Conservation (phyloP, 768 basidiomycete species). For the Cystofilobasidium ferigula region DNA sequence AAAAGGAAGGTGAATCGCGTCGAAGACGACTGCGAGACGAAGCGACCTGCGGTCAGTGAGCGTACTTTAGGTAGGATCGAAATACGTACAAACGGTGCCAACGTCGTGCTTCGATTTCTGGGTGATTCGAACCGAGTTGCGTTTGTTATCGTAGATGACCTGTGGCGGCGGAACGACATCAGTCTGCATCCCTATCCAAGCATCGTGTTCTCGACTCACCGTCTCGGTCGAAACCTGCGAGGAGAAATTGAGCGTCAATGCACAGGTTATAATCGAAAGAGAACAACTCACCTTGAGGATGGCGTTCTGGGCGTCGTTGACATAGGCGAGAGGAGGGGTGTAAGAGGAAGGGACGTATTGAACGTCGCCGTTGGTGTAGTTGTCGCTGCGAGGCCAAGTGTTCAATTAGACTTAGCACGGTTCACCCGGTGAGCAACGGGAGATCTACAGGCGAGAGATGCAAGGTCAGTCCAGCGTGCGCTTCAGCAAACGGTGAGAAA, state of each 20-base stretch:
- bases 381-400: neutral
- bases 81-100: slow-evolving; percentile 6
- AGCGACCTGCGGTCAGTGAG: neutral
- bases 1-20: neutral
- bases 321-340: slow-evolving; percentile 10
- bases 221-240: slow-evolving; percentile 7
- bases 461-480: no score
- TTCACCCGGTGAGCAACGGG: no score
- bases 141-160: slow-evolving; percentile 4
- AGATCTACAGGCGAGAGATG: no score
- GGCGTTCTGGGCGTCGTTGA: slow-evolving; percentile 6
- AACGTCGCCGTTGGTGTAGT: slow-evolving; percentile 3
- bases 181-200: no score
- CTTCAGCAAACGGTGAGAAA: no score
- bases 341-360: slow-evolving; percentile 5
- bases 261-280: no score
- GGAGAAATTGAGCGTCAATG: neutral
- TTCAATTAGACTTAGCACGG: no score
- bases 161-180: no score
- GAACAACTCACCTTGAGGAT: slow-evolving; percentile 14
- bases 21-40: slow-evolving; percentile 7
- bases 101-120: neutral
- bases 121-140: slow-evolving; percentile 7
- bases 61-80: neutral
- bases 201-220: neutral